These are phyloP conservation scores for Coix lacrymajobi DNA, from an alignment of 176 grass and related monocot genomes.

Conservation along the genomic window DNA sequence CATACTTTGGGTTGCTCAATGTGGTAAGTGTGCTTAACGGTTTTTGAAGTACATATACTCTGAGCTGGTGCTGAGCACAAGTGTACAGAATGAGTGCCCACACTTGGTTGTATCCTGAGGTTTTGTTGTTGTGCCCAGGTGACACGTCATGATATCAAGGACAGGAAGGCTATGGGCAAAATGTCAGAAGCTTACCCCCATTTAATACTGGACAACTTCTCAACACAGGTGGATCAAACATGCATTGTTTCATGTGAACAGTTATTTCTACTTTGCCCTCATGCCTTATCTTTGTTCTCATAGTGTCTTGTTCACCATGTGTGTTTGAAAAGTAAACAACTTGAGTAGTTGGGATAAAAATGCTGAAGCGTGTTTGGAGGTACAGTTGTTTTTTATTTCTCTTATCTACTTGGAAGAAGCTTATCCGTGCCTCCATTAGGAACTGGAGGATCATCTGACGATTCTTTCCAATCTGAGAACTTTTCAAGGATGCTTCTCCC, in stretches of 20 bases:
- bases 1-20: constrained; percentile 89
- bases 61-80: not conserved
- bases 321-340: not conserved
- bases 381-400: not conserved
- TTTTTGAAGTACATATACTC: not conserved
- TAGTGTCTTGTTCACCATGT: not conserved
- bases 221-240: constrained; percentile 44
- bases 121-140: constrained; percentile 42
- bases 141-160: constrained; percentile 86
- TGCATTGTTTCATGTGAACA: not conserved
- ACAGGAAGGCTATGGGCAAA: constrained; percentile 83
- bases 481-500: not conserved
- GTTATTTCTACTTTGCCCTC: not conserved
- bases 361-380: not conserved
- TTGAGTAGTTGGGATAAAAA: not conserved
- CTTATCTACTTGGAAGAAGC: not conserved
- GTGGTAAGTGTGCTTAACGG: constrained; percentile 52
- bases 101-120: not conserved
- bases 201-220: constrained; percentile 83
- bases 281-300: not conserved
- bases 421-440: not conserved
- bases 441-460: constrained; percentile 10
- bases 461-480: not conserved
- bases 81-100: not conserved
- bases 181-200: constrained; percentile 98